These are phyloP conservation scores for Lasiosphaeris hirsuta DNA, from an alignment of 495 filamentous ascomycete species.

Conservation along the genomic window DNA sequence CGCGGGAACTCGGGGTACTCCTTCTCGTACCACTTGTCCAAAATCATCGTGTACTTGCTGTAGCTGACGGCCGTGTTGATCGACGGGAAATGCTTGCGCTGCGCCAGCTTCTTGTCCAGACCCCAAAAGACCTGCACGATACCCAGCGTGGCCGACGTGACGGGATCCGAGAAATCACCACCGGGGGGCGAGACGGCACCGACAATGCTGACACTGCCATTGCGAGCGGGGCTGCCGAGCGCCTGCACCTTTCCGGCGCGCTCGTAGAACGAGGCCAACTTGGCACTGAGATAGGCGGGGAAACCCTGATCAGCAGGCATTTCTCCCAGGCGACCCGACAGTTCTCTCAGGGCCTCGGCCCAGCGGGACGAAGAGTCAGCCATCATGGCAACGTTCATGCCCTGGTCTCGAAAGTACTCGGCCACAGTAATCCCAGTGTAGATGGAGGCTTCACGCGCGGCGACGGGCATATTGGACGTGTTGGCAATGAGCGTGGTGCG, in stretches of 20 bases:
- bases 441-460: slow-evolving; percentile 96
- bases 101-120: slow-evolving; percentile 97
- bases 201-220: slow-evolving; percentile 94
- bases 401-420: slow-evolving; percentile 98
- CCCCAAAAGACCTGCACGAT: slow-evolving; percentile 99
- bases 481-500: slow-evolving; percentile 97
- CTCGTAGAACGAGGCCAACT: slow-evolving; percentile 98
- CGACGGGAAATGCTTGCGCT: slow-evolving; percentile 98
- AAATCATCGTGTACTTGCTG: slow-evolving; percentile 86
- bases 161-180: slow-evolving; percentile 98
- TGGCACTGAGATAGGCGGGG: slow-evolving; percentile 94
- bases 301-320: slow-evolving; percentile 99
- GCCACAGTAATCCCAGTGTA: slow-evolving; percentile 98
- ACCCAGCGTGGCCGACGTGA: slow-evolving; percentile 88
- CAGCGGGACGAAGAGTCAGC: slow-evolving; percentile 97
- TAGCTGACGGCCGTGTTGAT: slow-evolving; percentile 96
- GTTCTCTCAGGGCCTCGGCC: slow-evolving; percentile 97
- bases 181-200: slow-evolving; percentile 95
- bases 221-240: slow-evolving; percentile 81
- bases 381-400: slow-evolving; percentile 99
- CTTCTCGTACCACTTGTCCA: slow-evolving; percentile 92
- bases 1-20: slow-evolving; percentile 91
- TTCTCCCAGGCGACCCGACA: slow-evolving; percentile 97
- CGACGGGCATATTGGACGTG: slow-evolving; percentile 99
- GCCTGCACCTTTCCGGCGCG: slow-evolving; percentile 84